phyloP scores from a whole-genome alignment of 768 basidiomycete genomes.

The Mycena filopes region DNA sequence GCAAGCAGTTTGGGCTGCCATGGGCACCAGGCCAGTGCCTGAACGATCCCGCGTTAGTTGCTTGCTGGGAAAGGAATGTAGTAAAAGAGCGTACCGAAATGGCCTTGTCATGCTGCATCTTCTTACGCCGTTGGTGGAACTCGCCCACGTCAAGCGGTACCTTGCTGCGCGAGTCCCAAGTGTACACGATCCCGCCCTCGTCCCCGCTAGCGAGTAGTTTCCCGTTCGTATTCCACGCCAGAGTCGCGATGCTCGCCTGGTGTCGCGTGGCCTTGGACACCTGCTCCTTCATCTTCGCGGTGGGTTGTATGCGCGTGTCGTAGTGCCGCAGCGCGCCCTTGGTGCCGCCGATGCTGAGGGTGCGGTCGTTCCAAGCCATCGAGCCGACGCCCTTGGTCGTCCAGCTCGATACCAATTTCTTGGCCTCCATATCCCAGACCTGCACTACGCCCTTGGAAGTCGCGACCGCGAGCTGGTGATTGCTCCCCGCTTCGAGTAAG shows the following conservation, averaged over 20 bases:
- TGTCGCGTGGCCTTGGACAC: slow-evolving; percentile 75
- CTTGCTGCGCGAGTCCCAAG: slow-evolving; percentile 75
- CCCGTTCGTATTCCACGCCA: slow-evolving; percentile 76
- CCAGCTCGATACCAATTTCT: slow-evolving; percentile 64
- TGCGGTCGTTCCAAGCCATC: slow-evolving; percentile 72
- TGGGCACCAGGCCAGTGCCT: slow-evolving; percentile 90
- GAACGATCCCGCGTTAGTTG: slow-evolving; percentile 8
- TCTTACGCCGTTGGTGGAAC: slow-evolving; percentile 65
- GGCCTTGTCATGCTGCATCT: slow-evolving; percentile 75
- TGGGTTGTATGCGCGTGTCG: slow-evolving; percentile 67
- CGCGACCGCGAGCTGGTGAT: slow-evolving; percentile 64
- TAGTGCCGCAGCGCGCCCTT: slow-evolving; percentile 82
- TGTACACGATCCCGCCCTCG: slow-evolving; percentile 77
- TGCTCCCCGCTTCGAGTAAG: slow-evolving; percentile 53
- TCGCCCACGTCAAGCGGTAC: slow-evolving; percentile 67
- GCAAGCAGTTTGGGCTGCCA: slow-evolving; percentile 86
- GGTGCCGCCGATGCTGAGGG: slow-evolving; percentile 71
- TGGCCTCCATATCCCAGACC: slow-evolving; percentile 75
- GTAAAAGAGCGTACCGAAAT: slow-evolving; percentile 54
- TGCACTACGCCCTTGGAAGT: slow-evolving; percentile 73
- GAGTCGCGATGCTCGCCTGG: slow-evolving; percentile 69
- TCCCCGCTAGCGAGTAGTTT: slow-evolving; percentile 81
- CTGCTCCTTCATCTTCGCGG: slow-evolving; percentile 66
- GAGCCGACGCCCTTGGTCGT: slow-evolving; percentile 69
- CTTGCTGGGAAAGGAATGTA: not conserved